Conservation (phyloP, 257 asterid species). For the Marsdenia floribunda region DNA sequence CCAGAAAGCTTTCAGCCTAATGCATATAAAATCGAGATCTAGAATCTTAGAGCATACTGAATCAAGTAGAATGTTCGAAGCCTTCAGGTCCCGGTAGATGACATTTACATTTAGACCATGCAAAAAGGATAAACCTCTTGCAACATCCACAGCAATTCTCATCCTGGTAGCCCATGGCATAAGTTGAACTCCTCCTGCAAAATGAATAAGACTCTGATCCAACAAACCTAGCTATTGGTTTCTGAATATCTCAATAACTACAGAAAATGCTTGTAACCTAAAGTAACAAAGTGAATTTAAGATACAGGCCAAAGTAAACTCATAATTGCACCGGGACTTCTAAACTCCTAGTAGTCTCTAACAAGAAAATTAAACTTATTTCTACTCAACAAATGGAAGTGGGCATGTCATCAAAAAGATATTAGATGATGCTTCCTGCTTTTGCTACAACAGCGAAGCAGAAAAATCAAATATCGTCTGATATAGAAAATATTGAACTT, state of each 20-base stretch:
- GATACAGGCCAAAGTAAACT: not conserved
- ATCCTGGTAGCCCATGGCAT: constrained; percentile 56
- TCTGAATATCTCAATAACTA: not conserved
- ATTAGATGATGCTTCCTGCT: not conserved
- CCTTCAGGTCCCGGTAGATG: constrained; percentile 64
- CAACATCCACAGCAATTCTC: constrained; percentile 53
- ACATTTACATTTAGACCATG: constrained; percentile 55
- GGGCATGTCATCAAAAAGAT: not conserved
- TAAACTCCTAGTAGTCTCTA: not conserved
- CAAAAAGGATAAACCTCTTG: constrained; percentile 55
- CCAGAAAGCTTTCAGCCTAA: not conserved
- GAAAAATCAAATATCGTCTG: too few relatives aligned
- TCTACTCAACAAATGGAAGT: not conserved
- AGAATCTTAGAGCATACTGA: constrained; percentile 36
- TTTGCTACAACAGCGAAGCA: not conserved
- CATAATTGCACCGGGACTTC: not conserved
- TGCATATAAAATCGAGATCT: not conserved
- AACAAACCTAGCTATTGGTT: not conserved
- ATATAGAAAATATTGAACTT: not conserved
- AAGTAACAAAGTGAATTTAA: not conserved
- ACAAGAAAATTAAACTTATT: not conserved
- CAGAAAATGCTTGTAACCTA: not conserved
- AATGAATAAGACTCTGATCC: not conserved
- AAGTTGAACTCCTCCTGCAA: constrained; percentile 56
- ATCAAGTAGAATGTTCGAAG: constrained; percentile 58